Conservation (phyloP, 345 rosid genomes). For the Moricandia arvensis region DNA sequence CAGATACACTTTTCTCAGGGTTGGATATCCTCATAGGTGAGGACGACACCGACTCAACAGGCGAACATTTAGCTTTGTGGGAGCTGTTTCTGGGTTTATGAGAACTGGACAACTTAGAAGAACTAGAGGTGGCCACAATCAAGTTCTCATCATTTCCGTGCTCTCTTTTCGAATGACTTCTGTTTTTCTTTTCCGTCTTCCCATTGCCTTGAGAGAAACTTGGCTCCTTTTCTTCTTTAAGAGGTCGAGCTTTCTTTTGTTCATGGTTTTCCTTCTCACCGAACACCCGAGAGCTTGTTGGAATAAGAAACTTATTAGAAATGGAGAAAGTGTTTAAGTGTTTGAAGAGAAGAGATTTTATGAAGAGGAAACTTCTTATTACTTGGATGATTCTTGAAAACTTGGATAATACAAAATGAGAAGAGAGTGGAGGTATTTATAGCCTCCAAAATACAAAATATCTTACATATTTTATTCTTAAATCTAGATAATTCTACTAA, state of each 20-base stretch:
- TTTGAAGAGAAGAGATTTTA: no score
- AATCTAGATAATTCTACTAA: no score
- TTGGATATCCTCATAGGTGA: slow-evolving; percentile 65
- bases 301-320: no score
- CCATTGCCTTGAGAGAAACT: slow-evolving; percentile 52
- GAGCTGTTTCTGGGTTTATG: slow-evolving; percentile 60
- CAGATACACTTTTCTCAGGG: slow-evolving; percentile 44
- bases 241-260: slow-evolving; percentile 58
- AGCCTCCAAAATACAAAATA: no score
- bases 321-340: no score
- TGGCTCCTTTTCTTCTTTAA: slow-evolving; percentile 60
- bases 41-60: slow-evolving; percentile 85
- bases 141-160: slow-evolving; percentile 50
- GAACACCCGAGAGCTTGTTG: slow-evolving; percentile 34
- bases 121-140: slow-evolving; percentile 80
- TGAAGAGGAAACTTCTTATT: no score
- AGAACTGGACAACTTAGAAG: slow-evolving; percentile 89
- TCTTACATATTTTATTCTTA: no score
- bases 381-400: no score
- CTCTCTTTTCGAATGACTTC: slow-evolving; percentile 55
- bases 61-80: slow-evolving; percentile 73
- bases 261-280: slow-evolving; percentile 55
- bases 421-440: no score
- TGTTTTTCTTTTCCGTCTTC: slow-evolving; percentile 54
- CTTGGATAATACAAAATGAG: no score